Evolutionary conservation across 1,284 basidiomycete species (phyloP).

Genomic region (Omphalotus olearius): DNA sequence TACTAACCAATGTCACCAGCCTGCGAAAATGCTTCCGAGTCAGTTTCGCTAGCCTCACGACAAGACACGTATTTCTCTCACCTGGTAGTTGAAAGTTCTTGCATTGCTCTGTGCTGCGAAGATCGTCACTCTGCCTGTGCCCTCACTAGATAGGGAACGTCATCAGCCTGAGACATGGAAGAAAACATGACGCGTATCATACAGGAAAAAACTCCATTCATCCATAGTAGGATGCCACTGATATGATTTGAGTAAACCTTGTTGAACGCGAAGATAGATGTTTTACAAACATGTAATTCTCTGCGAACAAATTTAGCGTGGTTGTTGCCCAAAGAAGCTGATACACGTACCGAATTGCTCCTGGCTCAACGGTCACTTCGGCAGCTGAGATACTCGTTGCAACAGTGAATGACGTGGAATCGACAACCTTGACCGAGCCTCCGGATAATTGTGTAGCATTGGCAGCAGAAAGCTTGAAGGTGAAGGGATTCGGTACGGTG

Average conservation of each 20-base stretch:
- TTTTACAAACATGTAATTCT: conserved; percentile 37
- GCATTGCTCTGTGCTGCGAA: conserved; percentile 62
- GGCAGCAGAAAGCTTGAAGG: conserved; percentile 51
- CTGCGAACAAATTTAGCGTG: conserved; percentile 22
- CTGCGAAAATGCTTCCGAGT: conserved; percentile 23
- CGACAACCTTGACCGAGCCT: conserved; percentile 60
- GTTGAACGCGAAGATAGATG: background rate
- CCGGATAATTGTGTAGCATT: conserved; percentile 47
- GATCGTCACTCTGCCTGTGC: conserved; percentile 55
- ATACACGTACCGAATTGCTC: conserved; percentile 50
- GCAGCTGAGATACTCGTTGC: conserved; percentile 61
- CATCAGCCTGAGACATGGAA: background rate
- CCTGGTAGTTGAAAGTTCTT: conserved; percentile 65
- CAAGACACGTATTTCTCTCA: conserved; percentile 16
- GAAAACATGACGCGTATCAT: conserved; percentile 13
- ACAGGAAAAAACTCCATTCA: conserved; percentile 62
- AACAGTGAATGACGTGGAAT: conserved; percentile 43
- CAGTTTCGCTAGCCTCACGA: background rate
- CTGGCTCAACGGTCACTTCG: conserved; percentile 65
- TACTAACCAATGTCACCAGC: conserved; percentile 57
- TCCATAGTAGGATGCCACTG: conserved; percentile 74
- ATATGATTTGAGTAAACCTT: conserved; percentile 3
- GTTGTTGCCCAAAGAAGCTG: conserved; percentile 8
- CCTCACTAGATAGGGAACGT: conserved; percentile 35
- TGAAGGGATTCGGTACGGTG: conserved; percentile 44